A percentile compares a stretch with the other conserved stretches of the same genome.
These are phyloP conservation scores for Yamadazyma atmosphaerica DNA, from an alignment of 1,139 yeast genomes.

Conservation along the genomic window DNA sequence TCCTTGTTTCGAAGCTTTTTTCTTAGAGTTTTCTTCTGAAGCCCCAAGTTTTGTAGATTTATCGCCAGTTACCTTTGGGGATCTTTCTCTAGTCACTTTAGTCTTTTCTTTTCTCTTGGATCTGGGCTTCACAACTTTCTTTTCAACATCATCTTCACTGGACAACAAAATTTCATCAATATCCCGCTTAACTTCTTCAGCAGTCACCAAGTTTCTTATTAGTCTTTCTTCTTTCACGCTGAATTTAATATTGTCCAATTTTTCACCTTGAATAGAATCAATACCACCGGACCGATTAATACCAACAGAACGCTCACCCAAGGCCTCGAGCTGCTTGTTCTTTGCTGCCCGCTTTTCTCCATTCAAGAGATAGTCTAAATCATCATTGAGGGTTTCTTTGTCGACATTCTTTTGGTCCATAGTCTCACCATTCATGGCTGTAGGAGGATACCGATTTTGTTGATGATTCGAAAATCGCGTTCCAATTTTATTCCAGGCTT, in stretches of 20 bases:
- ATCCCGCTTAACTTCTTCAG: constrained; percentile 17
- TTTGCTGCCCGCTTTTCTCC: too few species aligned
- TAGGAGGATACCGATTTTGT: too few species aligned
- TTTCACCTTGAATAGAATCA: neutral
- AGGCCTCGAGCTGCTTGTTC: too few species aligned
- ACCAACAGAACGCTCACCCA: too few species aligned
- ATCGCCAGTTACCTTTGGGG: neutral
- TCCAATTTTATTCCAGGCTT: too few species aligned
- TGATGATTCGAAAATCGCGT: too few species aligned
- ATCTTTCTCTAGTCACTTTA: neutral
- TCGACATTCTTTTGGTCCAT: neutral
- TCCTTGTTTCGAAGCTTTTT: too few species aligned
- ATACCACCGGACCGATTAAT: too few species aligned
- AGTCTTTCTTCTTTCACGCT: constrained; percentile 6
- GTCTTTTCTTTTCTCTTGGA: constrained; percentile 5
- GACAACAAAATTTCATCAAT: constrained; percentile 25
- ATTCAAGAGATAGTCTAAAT: constrained; percentile 18
- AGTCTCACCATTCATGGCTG: neutral
- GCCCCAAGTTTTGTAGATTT: neutral
- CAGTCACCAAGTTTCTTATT: constrained; percentile 5
- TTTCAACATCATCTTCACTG: constrained; percentile 23
- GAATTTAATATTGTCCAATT: constrained; percentile 1
- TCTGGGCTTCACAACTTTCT: neutral
- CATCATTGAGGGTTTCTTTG: constrained; percentile 7
- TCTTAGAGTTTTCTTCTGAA: too few species aligned